Evolutionary conservation across 495 filamentous ascomycete species (phyloP), one percentile per base, ranked within the genome.

Genomic region (Polyplosphaeria fusca): DNA sequence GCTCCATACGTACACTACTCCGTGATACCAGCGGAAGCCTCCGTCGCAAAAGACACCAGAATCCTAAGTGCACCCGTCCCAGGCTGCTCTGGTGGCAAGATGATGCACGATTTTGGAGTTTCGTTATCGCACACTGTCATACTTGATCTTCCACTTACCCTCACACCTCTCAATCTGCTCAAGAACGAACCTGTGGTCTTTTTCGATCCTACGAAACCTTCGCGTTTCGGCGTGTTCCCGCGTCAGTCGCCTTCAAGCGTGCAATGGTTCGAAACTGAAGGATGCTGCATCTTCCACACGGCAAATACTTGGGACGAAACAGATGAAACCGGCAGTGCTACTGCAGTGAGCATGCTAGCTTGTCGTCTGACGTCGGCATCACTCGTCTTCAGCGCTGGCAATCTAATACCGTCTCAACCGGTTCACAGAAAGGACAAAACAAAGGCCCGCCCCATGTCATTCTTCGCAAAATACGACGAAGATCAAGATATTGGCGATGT

Each of bases 51-150:
- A 20, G 39, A 18, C 20, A 5, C 11, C 5, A 42, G 39, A 19
- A 32, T 77, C 3, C 52, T 81, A n/a, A 77, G 79, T 47, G 57
- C 62, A 19, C 67, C 75, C 1, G 71, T 86, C 0, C 76, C 81
- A 2, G 82, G 84, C 1, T 68, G 86, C 13, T 60, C 69, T n/a
- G 77, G 75, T 9, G 75, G 82, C 2, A 86, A 83, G 64, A 79
- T 86, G 77, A 86, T 87, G 82, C 84, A 86, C 60, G 83, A 86
- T 58, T 86, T 86, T 61, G 83, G 83, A 4, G 84, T 85, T 2
- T 83, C 82, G 0, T 68, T 60, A 14, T 60, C 57, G 18, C 74
- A 86, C 65, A 85, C 83, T 0, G 68, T 86, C 24, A 85, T 87
- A 38, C 73, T 87, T 70, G 82, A 87, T 62, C 74, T 86, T 16